These are phyloP conservation scores for Colletotrichum cordylinicola DNA, from an alignment of 2,329 filamentous ascomycete genomes.

Conservation along the genomic window DNA sequence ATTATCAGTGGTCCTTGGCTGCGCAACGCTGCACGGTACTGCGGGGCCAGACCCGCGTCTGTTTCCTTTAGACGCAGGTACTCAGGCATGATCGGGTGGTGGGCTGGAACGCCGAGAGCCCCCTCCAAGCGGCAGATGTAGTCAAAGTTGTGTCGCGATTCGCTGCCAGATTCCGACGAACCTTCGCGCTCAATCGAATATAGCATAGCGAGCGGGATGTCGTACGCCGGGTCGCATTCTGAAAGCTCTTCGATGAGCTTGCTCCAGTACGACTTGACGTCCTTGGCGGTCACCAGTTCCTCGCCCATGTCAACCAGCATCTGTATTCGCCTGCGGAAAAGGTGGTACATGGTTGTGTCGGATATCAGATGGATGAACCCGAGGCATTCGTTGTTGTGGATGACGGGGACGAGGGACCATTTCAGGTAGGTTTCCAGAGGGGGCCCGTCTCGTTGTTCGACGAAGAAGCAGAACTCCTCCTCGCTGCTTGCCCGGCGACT, in stretches of 20 bases:
- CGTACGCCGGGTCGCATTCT: slow-evolving; percentile 48
- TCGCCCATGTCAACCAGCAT: slow-evolving; percentile 56
- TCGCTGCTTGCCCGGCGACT: slow-evolving; percentile 40
- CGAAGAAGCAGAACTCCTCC: slow-evolving; percentile 52
- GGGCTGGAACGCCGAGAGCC: slow-evolving; percentile 48
- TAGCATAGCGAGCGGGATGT: slow-evolving; percentile 56
- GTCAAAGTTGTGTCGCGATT: slow-evolving; percentile 32
- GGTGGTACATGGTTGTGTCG: slow-evolving; percentile 51
- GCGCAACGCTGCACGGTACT: slow-evolving; percentile 44
- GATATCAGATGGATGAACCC: slow-evolving; percentile 54
- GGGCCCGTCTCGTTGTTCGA: slow-evolving; percentile 44
- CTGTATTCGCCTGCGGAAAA: slow-evolving; percentile 55
- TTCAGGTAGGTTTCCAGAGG: slow-evolving; percentile 54
- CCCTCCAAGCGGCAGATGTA: slow-evolving; percentile 49
- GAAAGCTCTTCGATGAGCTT: slow-evolving; percentile 49
- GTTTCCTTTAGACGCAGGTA: slow-evolving; percentile 40
- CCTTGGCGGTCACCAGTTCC: slow-evolving; percentile 44
- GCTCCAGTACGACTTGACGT: slow-evolving; percentile 54
- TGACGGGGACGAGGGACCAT: slow-evolving; percentile 53
- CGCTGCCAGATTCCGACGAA: slow-evolving; percentile 28
- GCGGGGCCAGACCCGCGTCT: slow-evolving; percentile 41
- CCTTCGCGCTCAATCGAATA: slow-evolving; percentile 53
- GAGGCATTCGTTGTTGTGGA: slow-evolving; percentile 44
- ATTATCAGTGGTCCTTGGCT: slow-evolving; percentile 44
- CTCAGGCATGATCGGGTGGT: slow-evolving; percentile 46